Percentiles rank a stretch among this genome's conserved stretches.
Evolutionary conservation across 176 grass and related monocot species (phyloP).

Genomic region (Carex scoparia): DNA sequence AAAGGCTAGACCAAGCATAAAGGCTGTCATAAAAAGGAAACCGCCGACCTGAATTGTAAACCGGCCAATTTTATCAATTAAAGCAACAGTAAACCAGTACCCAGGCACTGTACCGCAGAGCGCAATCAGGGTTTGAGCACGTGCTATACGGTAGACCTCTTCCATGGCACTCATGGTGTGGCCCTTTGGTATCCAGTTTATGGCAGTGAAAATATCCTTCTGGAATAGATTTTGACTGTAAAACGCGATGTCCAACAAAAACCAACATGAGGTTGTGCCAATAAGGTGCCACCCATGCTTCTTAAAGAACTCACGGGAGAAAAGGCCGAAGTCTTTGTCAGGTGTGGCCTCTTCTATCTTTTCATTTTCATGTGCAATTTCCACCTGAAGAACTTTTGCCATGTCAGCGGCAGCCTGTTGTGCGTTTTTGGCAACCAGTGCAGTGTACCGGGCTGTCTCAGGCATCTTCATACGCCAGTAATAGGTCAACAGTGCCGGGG

Average conservation of each 20-base stretch:
- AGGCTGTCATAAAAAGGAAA: constrained; percentile 23
- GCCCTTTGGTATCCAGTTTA: constrained; percentile 20
- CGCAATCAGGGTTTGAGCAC: constrained; percentile 23
- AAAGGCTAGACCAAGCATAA: neutral
- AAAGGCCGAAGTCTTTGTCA: constrained; percentile 6
- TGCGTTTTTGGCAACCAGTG: constrained; percentile 20
- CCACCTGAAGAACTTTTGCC: constrained; percentile 25
- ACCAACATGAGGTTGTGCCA: constrained; percentile 14
- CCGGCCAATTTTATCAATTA: constrained; percentile 3
- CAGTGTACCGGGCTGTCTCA: constrained; percentile 24
- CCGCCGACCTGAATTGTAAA: neutral
- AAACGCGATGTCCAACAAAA: constrained; percentile 24
- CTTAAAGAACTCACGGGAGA: constrained; percentile 7
- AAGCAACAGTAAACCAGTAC: constrained; percentile 23
- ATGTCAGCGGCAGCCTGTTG: constrained; percentile 16
- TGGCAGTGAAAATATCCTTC: constrained; percentile 22
- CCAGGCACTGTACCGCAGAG: constrained; percentile 21
- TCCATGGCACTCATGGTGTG: constrained; percentile 25
- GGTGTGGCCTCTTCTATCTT: neutral
- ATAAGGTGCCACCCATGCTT: constrained; percentile 16
- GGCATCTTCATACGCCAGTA: constrained; percentile 74
- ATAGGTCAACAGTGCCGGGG: constrained; percentile 55
- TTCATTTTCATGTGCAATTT: neutral
- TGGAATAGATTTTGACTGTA: constrained; percentile 27
- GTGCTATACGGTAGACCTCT: constrained; percentile 24